Evolutionary conservation across 495 filamentous ascomycete species (phyloP), one percentile per base, ranked within the genome.

Genomic region (Chaetomium fimeti): DNA sequence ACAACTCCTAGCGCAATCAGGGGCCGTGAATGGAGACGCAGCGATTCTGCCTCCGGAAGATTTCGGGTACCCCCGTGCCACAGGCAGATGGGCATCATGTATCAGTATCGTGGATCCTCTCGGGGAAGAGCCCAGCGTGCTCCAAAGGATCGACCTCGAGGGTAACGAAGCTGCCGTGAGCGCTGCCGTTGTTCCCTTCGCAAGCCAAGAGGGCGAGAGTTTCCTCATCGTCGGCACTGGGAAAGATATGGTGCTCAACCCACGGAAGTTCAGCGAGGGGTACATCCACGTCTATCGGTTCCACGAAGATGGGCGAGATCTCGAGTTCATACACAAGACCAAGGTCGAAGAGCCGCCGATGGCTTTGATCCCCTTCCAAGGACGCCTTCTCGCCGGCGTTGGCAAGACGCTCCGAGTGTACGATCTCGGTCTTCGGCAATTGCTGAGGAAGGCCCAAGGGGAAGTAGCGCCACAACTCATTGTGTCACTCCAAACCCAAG

Each of bases 321-420:
- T 99, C 27, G 92, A 97, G 69, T 93, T 97, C 65, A 93, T 96
- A 63, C 95, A 98, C 78, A 97, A 97, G 76, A 98, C 95, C 8
- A 90, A 89, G 69, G 82, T 96, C 16, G 91, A 95, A 62, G 86
- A 91, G 59, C 92, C 93, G 1, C 92, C 95, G 1, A 87, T 92
- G 66, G 95, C 95, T 22, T 82, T 99, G 6, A 84, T 93, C 29
- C 85, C 85, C 20, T 99, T 98, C 81, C 93, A 99, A 76, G 95
- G 95, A 13, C 87, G 91, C 57, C 82, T 99, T 6, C 78, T 93
- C 9, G 90, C 88, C 15, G 95, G 95, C 42, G 82, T 96, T 48
- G 95, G 94, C 42, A 85, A 87, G 48, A 86, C 88, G 54, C 82
- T 99, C 24, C 85, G 88, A 22, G 84, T 97, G 56, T 97, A 93